Evolutionary conservation across 164 flowering plant species (phyloP), one percentile per base, ranked within the genome.

Genomic region (Umbellularia californica): DNA sequence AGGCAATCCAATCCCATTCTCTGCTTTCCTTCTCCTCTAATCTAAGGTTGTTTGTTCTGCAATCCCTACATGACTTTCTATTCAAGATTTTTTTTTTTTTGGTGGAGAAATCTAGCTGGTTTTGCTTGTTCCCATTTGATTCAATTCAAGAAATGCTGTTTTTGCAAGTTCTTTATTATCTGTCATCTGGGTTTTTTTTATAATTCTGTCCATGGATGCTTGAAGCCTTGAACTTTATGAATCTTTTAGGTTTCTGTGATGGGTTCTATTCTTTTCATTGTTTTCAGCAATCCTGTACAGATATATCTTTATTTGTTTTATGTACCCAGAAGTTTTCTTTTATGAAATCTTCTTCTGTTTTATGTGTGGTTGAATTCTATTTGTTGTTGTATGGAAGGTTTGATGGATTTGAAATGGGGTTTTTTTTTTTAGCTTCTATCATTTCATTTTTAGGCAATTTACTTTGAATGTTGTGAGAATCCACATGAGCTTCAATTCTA

Each of bases 1-100:
- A 79, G 58, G 77, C 84, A 69, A 58, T 79, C 30, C 79, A 79
- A 58, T 76, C 70, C 14, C 79, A 79, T 25, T 76, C 79, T 51
- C 41, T 73, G 5, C 77, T 81, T 35, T 79, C 84, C 47, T 74
- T 81, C 71, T 81, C 81, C 9, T 79, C 80, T 68, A 74, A 65
- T 69, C 70, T 81, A 33, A 81, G 84, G 81, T 76, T 10, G 3
- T 50, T 52, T 25, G 27, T 25, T 50, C 47, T 27, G 19, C 70
- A 71, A 30, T 64, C 28, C 63, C 20, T n/a, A 14, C 51, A 7
- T 19, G 17, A 19, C 4, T 11, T 25, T 64, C 55, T 33, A 55
- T 65, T 25, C 70, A 30, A 30, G 5, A 30, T 30, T n/a, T n/a
- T n/a, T n/a, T n/a, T n/a, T n/a, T n/a, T n/a, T n/a, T n/a, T n/a